A percentile compares a stretch with the other conserved stretches of the same genome.
Conservation (phyloP, 2,329 filamentous ascomycete genomes). For the Fusarium sp. region DNA sequence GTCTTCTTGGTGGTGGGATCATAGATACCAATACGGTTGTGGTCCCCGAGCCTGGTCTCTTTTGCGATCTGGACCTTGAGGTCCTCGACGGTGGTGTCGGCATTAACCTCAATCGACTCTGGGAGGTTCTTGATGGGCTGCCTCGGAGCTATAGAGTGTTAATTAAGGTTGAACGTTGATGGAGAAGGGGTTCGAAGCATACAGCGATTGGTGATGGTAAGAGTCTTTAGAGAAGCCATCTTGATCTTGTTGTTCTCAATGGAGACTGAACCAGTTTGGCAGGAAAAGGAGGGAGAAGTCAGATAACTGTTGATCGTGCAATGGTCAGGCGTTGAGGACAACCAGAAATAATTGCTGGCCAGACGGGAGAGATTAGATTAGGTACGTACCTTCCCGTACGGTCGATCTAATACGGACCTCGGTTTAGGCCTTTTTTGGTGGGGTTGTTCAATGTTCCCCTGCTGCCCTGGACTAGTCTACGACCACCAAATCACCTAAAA, state of each 20-base stretch:
- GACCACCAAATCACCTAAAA: background rate
- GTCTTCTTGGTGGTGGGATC: constrained; percentile 71
- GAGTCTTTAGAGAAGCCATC: constrained; percentile 51
- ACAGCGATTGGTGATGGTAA: constrained; percentile 59
- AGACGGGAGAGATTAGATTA: constrained; percentile 20
- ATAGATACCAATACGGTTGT: constrained; percentile 72
- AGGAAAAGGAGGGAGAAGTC: background rate
- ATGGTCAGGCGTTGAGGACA: constrained; percentile 28
- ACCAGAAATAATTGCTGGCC: constrained; percentile 20
- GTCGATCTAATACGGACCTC: constrained; percentile 14
- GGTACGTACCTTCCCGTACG: constrained; percentile 17
- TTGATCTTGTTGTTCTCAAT: constrained; percentile 19
- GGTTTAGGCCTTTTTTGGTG: constrained; percentile 13
- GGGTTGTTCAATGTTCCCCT: constrained; percentile 5
- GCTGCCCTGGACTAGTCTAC: constrained; percentile 1
- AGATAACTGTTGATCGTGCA: constrained; percentile 5
- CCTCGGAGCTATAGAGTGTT: constrained; percentile 55
- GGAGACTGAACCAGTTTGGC: constrained; percentile 7
- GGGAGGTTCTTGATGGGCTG: constrained; percentile 67
- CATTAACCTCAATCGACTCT: constrained; percentile 59
- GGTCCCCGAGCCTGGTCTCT: constrained; percentile 63
- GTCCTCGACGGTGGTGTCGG: constrained; percentile 68
- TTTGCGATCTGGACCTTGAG: constrained; percentile 68
- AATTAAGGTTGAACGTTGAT: background rate
- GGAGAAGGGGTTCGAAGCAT: constrained; percentile 14